Conservation (phyloP, 352 stramenopile genomes). For the Pythium biforme region DNA sequence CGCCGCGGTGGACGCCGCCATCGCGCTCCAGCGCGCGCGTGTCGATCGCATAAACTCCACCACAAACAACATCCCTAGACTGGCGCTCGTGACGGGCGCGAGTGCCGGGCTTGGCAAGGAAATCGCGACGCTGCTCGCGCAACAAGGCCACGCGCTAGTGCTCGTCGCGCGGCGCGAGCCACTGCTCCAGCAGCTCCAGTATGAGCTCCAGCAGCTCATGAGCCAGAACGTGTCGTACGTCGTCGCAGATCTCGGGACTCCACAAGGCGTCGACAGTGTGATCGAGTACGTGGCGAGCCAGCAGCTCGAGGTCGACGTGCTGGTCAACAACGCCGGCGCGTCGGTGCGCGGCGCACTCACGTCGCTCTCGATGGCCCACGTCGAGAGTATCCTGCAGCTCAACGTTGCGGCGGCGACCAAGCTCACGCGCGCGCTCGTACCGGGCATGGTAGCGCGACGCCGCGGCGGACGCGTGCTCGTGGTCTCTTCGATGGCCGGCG, state of each 20-base stretch:
- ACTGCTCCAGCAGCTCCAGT: slow-evolving; percentile 2
- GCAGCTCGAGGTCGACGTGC: slow-evolving; percentile 5
- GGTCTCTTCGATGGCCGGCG: slow-evolving; percentile 7
- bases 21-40: slow-evolving; percentile 58
- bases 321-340: slow-evolving; percentile 7
- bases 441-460: neutral
- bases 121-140: slow-evolving; percentile 1
- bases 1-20: slow-evolving; percentile 43
- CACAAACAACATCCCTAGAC: neutral
- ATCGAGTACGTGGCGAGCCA: neutral
- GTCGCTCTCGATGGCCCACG: slow-evolving; percentile 3
- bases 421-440: slow-evolving; percentile 3
- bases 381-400: slow-evolving; percentile 1
- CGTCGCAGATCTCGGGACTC: neutral
- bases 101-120: slow-evolving; percentile 6
- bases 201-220: neutral
- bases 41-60: neutral
- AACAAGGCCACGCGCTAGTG: slow-evolving; percentile 1
- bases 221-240: neutral
- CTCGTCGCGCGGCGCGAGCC: slow-evolving; percentile 4
- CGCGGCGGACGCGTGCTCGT: slow-evolving; percentile 3
- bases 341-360: slow-evolving; percentile 4
- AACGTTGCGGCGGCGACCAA: slow-evolving; percentile 4
- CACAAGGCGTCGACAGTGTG: neutral
- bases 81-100: slow-evolving; percentile 6